Evolutionary conservation across 2,329 filamentous ascomycete genomes (phyloP), one percentile per base, ranked within the genome.

Genomic region (Alternaria consortialis): DNA sequence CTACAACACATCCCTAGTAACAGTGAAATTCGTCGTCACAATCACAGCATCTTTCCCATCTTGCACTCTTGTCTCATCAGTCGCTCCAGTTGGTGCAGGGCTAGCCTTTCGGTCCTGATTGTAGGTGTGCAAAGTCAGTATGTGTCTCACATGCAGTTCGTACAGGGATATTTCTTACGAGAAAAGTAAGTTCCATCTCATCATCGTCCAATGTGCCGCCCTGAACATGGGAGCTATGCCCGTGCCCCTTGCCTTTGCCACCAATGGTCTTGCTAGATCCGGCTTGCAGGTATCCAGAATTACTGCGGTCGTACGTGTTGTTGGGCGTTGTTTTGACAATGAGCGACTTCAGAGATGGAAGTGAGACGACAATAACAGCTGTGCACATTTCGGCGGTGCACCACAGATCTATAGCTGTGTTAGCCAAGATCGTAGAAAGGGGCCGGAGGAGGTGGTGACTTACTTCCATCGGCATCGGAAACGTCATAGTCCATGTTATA

Each of bases 381-480:
- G 67, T 71, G 44, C 67, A 66, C 63, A 71, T 67, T 46, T 72
- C 68, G 25, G 68, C 68, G 20, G 68, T 70, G 29, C 65, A 70
- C 67, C 67, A 70, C 7, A 65, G 50, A 42, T 70, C 69, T 72
- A 34, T 11, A 15, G n/a, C 31, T 12, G 51, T 56, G 34, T 62
- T 43, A 62, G 43, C 12, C 13, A 32, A 15, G 11, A 5, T 25
- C 5, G 6, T 9, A 11, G 9, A 29, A 9, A 15, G 20, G 13
- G 13, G 7, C 23, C 7, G 20, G 39, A 6, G 31, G 8, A 32
- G 15, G 13, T 13, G 12, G 7, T 15, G 23, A 60, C 67, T 37
- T 61, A 72, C 68, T 66, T 31, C 68, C 70, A 34, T 63, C 59
- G 42, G 67, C 63, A 25, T 71, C 66, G 7, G 67, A 52, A 29